phyloP scores from a whole-genome alignment of 73 alveolate species.

The Paramecium biaurelia region DNA sequence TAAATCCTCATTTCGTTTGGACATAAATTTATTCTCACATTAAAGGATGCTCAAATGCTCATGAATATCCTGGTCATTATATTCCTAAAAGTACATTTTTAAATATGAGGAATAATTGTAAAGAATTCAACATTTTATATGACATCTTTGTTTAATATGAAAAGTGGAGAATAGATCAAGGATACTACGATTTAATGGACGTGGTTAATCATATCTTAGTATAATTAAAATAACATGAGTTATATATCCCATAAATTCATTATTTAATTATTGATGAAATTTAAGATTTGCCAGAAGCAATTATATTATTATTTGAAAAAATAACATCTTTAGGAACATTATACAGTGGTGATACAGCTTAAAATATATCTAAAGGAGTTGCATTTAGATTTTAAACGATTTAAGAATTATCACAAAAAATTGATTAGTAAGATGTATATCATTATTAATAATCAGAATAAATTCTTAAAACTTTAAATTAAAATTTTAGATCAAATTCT shows the following conservation, averaged over 20 bases:
- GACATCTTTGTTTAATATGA: slow-evolving; percentile 70
- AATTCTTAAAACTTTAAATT: neutral
- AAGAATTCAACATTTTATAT: slow-evolving; percentile 65
- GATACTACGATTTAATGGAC: slow-evolving; percentile 79
- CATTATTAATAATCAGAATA: neutral
- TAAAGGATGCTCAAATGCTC: slow-evolving; percentile 68
- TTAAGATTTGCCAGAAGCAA: slow-evolving; percentile 73
- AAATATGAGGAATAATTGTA: neutral
- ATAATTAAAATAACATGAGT: neutral
- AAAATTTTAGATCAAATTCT: slow-evolving; percentile 79
- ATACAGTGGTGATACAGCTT: slow-evolving; percentile 88
- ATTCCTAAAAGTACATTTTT: neutral
- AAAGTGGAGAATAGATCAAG: slow-evolving; percentile 68
- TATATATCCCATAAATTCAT: slow-evolving; percentile 48
- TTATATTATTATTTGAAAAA: slow-evolving; percentile 59
- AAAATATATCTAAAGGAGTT: slow-evolving; percentile 80
- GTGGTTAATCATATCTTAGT: slow-evolving; percentile 66
- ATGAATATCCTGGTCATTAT: neutral
- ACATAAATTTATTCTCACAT: slow-evolving; percentile 79
- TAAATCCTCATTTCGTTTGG: slow-evolving; percentile 74
- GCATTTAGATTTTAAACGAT: slow-evolving; percentile 75
- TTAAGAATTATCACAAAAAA: slow-evolving; percentile 35
- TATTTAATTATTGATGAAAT: slow-evolving; percentile 77
- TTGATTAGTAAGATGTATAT: neutral
- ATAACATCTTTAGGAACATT: slow-evolving; percentile 65